Percentiles rank a stretch among this genome's conserved stretches.
Conservation (phyloP, 192 early-diverging fungal genomes). For the Coemansia sp. region DNA sequence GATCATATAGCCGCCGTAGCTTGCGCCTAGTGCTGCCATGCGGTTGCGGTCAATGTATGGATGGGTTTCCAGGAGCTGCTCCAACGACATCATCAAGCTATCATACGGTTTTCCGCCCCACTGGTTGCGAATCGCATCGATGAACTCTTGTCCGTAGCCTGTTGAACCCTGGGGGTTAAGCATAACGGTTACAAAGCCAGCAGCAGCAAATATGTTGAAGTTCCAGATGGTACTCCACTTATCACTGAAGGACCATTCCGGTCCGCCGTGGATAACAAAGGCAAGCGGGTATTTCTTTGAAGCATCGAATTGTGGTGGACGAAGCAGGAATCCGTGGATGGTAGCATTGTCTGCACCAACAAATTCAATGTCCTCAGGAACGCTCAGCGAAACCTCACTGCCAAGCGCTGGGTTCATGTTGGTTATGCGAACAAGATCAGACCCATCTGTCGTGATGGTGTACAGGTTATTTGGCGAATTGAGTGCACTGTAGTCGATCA, state of each 20-base stretch:
- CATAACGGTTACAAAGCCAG: constrained; percentile 70
- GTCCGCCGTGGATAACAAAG: constrained; percentile 83
- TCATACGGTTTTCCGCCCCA: constrained; percentile 77
- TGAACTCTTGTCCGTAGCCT: constrained; percentile 77
- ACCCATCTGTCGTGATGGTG: constrained; percentile 41
- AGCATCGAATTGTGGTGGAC: constrained; percentile 53
- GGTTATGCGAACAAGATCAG: constrained; percentile 43
- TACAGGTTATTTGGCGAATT: constrained; percentile 57
- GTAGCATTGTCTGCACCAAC: constrained; percentile 58
- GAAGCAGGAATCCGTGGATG: constrained; percentile 49
- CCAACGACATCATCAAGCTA: constrained; percentile 72
- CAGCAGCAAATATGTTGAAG: constrained; percentile 68
- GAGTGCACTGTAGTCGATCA: constrained; percentile 58
- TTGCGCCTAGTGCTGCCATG: constrained; percentile 69
- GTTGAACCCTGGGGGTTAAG: constrained; percentile 79
- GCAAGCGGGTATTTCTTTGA: constrained; percentile 70
- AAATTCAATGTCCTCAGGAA: constrained; percentile 69
- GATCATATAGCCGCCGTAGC: constrained; percentile 83
- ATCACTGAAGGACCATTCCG: constrained; percentile 60
- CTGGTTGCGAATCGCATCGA: constrained; percentile 69
- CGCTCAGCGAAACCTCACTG: constrained; percentile 40
- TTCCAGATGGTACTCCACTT: constrained; percentile 72
- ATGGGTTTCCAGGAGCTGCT: constrained; percentile 47
- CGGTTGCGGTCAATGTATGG: constrained; percentile 61
- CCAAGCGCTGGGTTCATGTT: constrained; percentile 41